Evolutionary conservation across 768 basidiomycete genomes (phyloP).

Genomic region (Botryobasidium botryosum): DNA sequence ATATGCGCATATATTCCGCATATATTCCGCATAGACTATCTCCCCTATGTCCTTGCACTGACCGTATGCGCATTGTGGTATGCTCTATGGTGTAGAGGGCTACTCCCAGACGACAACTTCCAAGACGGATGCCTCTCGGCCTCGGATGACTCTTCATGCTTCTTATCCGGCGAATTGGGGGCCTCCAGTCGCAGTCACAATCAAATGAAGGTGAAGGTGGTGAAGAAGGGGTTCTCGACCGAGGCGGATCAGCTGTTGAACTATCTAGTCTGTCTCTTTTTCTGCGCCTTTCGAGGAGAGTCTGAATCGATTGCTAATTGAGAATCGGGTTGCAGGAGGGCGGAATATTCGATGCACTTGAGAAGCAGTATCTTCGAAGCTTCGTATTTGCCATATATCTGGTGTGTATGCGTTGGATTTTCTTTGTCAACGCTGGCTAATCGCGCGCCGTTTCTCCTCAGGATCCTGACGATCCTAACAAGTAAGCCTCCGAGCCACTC

Average conservation of each 20-base stretch:
- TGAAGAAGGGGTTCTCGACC: conserved; percentile 60
- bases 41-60: neutral
- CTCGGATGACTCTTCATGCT: neutral
- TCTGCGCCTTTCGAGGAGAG: conserved; percentile 11
- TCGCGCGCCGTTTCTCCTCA: conserved; percentile 19
- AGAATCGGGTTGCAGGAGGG: conserved; percentile 36
- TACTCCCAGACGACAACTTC: conserved; percentile 14
- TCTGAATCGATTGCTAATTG: conserved; percentile 2
- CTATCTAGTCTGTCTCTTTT: conserved; percentile 40
- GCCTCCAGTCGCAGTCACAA: neutral
- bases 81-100: conserved; percentile 6
- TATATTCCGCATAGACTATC: neutral
- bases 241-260: conserved; percentile 73
- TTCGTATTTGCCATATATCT: conserved; percentile 78
- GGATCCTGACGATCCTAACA: conserved; percentile 75
- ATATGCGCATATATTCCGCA: neutral
- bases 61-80: neutral
- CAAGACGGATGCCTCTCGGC: conserved; percentile 1
- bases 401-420: conserved; percentile 25
- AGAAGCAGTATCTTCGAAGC: conserved; percentile 68
- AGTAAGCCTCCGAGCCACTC: conserved; percentile 29
- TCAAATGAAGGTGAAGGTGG: conserved; percentile 47
- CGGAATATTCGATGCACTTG: conserved; percentile 73
- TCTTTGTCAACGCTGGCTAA: conserved; percentile 9
- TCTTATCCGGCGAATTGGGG: neutral